Evolutionary conservation across 2,329 filamentous ascomycete genomes (phyloP).

Genomic region (Xylariaceae sp.): DNA sequence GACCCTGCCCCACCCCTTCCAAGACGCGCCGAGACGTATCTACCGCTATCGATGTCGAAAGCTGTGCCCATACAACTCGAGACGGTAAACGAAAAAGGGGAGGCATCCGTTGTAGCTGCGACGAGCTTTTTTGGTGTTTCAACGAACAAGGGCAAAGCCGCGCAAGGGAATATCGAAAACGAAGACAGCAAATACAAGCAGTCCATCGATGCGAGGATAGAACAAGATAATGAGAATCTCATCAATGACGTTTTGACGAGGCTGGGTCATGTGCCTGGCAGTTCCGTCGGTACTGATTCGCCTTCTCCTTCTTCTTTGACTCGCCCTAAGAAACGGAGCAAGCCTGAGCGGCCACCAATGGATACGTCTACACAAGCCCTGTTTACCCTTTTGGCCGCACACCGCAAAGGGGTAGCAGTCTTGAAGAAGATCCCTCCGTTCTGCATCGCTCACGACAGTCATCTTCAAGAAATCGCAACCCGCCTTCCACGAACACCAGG

Average conservation of each 20-base stretch:
- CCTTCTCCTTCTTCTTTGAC: no score
- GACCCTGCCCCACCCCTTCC: constrained; percentile 18
- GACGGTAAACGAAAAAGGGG: constrained; percentile 5
- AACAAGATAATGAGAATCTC: no score
- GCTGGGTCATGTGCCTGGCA: no score
- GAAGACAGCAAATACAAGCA: not conserved
- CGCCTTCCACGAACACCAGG: constrained; percentile 7
- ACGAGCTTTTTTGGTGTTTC: not conserved
- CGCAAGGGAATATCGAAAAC: not conserved
- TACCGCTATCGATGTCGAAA: constrained; percentile 1
- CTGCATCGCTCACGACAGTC: constrained; percentile 6
- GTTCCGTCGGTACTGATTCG: no score
- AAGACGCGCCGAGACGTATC: constrained; percentile 16
- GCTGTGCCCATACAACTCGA: constrained; percentile 6
- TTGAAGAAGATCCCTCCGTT: not conserved
- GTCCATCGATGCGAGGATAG: no score
- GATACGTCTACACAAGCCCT: no score
- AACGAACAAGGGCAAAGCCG: not conserved
- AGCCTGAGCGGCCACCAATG: no score
- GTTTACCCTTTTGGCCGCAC: not conserved
- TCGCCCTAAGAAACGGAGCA: no score
- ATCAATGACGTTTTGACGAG: no score
- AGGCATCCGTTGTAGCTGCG: not conserved
- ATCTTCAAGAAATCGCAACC: constrained; percentile 1
- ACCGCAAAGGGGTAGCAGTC: constrained; percentile 1